Evolutionary conservation across 768 basidiomycete species (phyloP), one percentile per base, ranked within the genome.

Genomic region (Phaeotremella skinneri): DNA sequence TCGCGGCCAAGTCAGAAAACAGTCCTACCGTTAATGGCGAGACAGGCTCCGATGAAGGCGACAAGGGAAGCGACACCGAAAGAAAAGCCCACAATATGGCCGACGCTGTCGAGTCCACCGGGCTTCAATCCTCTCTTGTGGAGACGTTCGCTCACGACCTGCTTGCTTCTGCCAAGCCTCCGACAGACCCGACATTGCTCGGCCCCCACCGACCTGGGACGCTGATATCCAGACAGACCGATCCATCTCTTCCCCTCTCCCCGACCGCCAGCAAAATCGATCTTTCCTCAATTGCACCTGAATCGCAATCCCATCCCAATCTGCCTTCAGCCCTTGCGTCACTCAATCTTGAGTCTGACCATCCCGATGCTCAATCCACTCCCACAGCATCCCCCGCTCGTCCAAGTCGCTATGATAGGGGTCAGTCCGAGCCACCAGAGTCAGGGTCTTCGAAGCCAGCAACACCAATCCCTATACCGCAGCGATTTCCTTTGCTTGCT

Each of bases 281-380:
- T 39, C 63, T 75, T 31, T 75, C 81, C 52, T 73, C 80, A 48
- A 76, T 76, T 49, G 50, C 48, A 42, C 52, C 55, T 26, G 3
- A 68, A 20, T 52, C 52, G 39, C 34, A 49, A 37, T 53, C 61
- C 4, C 49, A 52, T 9, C 55, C 61, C 3, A 56, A 62, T 49
- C 51, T 62, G 6, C 31, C 61, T 14, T 32, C 45, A 23, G 49
- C 51, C 11, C 29, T 62, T 3, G 59, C 54, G 17, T 55, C 50
- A 57, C 16, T 52, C 39, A n/a, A 49, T 58, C 32, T 37, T 49
- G 9, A 47, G 51, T 34, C 50, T 47, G 23, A n/a, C 42, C 17
- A 57, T 58, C 30, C 27, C 9, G 51, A 52, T 14, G 25, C 37
- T n/a, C 14, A 13, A 41, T 52, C 56, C 21, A 39, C 23, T 11